Evolutionary conservation across 2,329 filamentous ascomycete genomes (phyloP).

Genomic region (Atkinsonella hypoxylon): DNA sequence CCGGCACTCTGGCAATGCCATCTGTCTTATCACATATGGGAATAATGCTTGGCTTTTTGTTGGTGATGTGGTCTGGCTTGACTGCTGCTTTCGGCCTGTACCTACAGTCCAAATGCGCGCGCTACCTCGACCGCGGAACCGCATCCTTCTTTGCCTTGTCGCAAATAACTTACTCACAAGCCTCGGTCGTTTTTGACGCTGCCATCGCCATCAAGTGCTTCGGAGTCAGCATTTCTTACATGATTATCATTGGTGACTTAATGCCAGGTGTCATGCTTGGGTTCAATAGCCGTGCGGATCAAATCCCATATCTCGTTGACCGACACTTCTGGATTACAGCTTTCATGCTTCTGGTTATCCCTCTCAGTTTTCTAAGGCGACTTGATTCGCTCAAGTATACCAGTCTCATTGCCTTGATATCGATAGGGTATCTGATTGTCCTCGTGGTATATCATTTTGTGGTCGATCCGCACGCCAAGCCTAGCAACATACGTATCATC

Average conservation of each 20-base stretch:
- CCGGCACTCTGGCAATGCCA: slow-evolving; percentile 91
- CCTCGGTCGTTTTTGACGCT: slow-evolving; percentile 86
- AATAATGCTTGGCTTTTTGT: slow-evolving; percentile 67
- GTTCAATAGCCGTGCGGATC: slow-evolving; percentile 54
- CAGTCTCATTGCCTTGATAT: slow-evolving; percentile 78
- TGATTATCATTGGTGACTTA: slow-evolving; percentile 96
- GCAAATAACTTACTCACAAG: slow-evolving; percentile 93
- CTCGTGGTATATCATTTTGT: slow-evolving; percentile 88
- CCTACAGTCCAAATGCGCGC: slow-evolving; percentile 82
- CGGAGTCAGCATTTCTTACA: slow-evolving; percentile 89
- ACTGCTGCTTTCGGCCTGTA: slow-evolving; percentile 90
- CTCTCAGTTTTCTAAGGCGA: slow-evolving; percentile 79
- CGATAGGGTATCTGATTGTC: slow-evolving; percentile 88
- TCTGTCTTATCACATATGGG: slow-evolving; percentile 92
- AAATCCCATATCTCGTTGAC: slow-evolving; percentile 65
- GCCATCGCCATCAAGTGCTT: slow-evolving; percentile 98
- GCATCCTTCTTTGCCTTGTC: slow-evolving; percentile 95
- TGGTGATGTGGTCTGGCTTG: slow-evolving; percentile 84
- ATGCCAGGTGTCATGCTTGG: slow-evolving; percentile 91
- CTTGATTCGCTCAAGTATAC: slow-evolving; percentile 97
- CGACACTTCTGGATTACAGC: slow-evolving; percentile 95
- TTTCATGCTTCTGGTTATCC: slow-evolving; percentile 95
- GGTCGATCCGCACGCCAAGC: slow-evolving; percentile 61
- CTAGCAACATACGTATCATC: slow-evolving; percentile 64
- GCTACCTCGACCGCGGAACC: slow-evolving; percentile 80